Evolutionary conservation across 352 stramenopile species (phyloP).

Genomic region (Globisporangium paddicum): DNA sequence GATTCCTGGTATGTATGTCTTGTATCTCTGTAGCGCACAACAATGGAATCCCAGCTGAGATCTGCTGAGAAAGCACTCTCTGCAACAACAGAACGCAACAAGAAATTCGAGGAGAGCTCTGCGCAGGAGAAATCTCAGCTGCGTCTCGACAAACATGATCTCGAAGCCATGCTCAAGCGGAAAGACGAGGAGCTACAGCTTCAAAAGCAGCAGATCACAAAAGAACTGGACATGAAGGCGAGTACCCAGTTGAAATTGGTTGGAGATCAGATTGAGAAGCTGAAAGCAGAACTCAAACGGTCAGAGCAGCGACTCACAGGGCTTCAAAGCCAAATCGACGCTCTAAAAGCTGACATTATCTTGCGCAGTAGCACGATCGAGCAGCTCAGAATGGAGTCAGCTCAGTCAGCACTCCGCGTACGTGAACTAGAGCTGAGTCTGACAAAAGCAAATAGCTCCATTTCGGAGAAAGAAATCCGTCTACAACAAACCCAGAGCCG

Average conservation of each 20-base stretch:
- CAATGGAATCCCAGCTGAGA: not conserved
- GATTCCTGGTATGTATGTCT: not conserved
- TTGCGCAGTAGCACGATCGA: not conserved
- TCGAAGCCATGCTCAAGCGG: conserved; percentile 22
- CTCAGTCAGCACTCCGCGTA: not conserved
- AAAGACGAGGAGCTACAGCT: conserved; percentile 25
- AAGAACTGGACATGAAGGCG: conserved; percentile 15
- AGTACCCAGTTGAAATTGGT: conserved; percentile 11
- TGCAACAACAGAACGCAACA: conserved; percentile 10
- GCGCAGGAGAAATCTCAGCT: conserved; percentile 27
- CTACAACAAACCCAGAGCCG: conserved; percentile 25
- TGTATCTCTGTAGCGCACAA: not conserved
- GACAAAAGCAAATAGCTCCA: not conserved
- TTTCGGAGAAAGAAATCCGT: not conserved
- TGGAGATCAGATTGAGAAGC: conserved; percentile 16
- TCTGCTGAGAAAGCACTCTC: conserved; percentile 4
- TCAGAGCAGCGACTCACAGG: not conserved
- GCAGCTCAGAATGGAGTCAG: not conserved
- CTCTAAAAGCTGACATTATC: not conserved
- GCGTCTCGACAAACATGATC: conserved; percentile 25
- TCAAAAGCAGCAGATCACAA: conserved; percentile 1
- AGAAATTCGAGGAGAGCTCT: conserved; percentile 16
- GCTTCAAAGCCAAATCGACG: conserved; percentile 4
- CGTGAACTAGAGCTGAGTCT: not conserved
- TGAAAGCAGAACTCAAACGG: conserved; percentile 16